These are phyloP conservation scores for Camelina laxa DNA, from an alignment of 345 rosid genomes.

Conservation along the genomic window DNA sequence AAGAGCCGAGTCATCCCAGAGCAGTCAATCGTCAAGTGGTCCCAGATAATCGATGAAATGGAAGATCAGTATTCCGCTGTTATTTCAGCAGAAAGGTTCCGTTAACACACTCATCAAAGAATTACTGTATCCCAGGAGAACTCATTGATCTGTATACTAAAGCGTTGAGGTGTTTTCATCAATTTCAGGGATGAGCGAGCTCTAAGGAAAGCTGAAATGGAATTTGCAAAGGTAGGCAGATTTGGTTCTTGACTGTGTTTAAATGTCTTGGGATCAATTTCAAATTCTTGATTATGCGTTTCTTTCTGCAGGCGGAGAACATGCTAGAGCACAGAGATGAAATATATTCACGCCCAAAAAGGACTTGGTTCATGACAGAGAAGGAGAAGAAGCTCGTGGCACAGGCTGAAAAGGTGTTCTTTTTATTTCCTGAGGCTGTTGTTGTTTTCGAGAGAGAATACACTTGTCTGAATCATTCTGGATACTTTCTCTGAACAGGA, in stretches of 20 bases:
- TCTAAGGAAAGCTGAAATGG: slow-evolving; percentile 95
- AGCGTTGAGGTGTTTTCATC: slow-evolving; percentile 30
- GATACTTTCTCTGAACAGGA: slow-evolving; percentile 51
- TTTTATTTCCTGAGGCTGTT: slow-evolving; percentile 2
- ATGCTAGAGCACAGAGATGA: slow-evolving; percentile 86
- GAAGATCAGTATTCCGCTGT: slow-evolving; percentile 75
- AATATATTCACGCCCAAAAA: slow-evolving; percentile 86
- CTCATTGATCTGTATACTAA: slow-evolving; percentile 24
- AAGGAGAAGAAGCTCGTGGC: slow-evolving; percentile 84
- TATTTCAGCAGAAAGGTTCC: slow-evolving; percentile 84
- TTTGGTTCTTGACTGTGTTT: slow-evolving; percentile 14
- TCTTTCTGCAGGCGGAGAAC: slow-evolving; percentile 77
- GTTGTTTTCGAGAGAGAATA: not conserved
- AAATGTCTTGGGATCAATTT: not conserved
- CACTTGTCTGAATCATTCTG: slow-evolving; percentile 29
- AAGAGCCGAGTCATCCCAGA: slow-evolving; percentile 83
- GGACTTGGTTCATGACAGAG: slow-evolving; percentile 89
- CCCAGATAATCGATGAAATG: slow-evolving; percentile 83
- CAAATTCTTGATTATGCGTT: slow-evolving; percentile 25
- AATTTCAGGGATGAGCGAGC: slow-evolving; percentile 82
- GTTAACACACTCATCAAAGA: slow-evolving; percentile 14
- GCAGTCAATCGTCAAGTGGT: slow-evolving; percentile 89
- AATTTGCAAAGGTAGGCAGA: slow-evolving; percentile 75
- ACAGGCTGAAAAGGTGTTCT: slow-evolving; percentile 64
- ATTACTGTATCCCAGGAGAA: not conserved